phyloP scores from a whole-genome alignment of 225 moss, liverwort and hornwort species.

The Lunularia cruciata region DNA sequence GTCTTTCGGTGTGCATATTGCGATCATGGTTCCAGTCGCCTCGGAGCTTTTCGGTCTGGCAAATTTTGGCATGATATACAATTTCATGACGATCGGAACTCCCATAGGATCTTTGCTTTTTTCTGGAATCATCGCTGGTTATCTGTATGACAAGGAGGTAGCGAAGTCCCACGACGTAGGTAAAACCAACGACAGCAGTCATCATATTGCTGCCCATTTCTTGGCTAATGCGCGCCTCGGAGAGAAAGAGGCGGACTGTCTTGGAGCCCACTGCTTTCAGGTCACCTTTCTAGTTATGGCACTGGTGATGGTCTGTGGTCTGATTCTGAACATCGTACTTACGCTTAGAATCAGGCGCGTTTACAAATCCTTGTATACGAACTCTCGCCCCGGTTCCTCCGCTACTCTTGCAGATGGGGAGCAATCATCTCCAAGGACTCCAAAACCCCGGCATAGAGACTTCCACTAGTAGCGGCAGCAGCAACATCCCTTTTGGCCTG shows the following conservation, averaged over 20 bases:
- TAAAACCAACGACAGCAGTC: conserved; percentile 6
- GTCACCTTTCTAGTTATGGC: conserved; percentile 78
- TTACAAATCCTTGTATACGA: conserved; percentile 59
- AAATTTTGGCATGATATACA: conserved; percentile 92
- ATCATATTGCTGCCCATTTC: background rate
- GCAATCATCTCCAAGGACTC: too few species aligned
- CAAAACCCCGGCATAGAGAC: background rate
- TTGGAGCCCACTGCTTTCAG: conserved; percentile 78
- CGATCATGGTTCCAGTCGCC: conserved; percentile 81
- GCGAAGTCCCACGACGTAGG: conserved; percentile 20
- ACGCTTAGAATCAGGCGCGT: conserved; percentile 64
- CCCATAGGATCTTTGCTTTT: conserved; percentile 81
- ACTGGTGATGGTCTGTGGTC: conserved; percentile 47
- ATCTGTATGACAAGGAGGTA: conserved; percentile 73
- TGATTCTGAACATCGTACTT: conserved; percentile 50
- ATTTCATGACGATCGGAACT: conserved; percentile 63
- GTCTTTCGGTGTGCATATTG: conserved; percentile 73
- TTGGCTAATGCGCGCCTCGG: background rate
- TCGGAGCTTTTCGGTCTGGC: conserved; percentile 92
- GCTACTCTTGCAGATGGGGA: background rate
- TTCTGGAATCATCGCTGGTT: conserved; percentile 86
- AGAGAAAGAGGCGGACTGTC: conserved; percentile 34
- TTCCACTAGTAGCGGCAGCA: too few species aligned
- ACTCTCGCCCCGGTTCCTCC: conserved; percentile 9
- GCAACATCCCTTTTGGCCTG: too few species aligned